Evolutionary conservation across 2,329 filamentous ascomycete species (phyloP).

Genomic region (Aspergillus fumigatiaffinis): DNA sequence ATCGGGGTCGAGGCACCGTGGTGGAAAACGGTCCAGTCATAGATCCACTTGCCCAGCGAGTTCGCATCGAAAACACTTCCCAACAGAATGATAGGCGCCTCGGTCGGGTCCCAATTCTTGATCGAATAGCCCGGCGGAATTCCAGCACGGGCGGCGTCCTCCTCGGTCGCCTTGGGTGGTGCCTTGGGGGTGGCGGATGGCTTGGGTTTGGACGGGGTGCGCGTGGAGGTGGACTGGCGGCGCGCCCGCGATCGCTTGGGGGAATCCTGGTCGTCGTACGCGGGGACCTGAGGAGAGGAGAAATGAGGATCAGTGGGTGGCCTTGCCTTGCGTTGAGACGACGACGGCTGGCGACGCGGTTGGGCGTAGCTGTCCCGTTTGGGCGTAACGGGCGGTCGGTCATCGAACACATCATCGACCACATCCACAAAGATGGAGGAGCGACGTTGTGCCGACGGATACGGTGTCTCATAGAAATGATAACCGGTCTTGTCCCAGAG

Average conservation of each 20-base stretch:
- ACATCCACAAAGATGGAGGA: constrained; percentile 53
- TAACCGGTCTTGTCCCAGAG: constrained; percentile 13
- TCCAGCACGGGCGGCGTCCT: constrained; percentile 59
- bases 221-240: constrained; percentile 52
- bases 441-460: constrained; percentile 44
- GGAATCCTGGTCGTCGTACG: constrained; percentile 52
- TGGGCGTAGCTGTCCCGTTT: constrained; percentile 20
- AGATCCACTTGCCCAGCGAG: constrained; percentile 98
- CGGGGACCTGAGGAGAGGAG: constrained; percentile 52
- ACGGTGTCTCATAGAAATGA: constrained; percentile 16
- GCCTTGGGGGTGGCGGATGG: constrained; percentile 32
- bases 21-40: constrained; percentile 96
- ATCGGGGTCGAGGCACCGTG: constrained; percentile 78
- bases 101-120: constrained; percentile 96
- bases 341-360: constrained; percentile 20
- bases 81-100: constrained; percentile 88
- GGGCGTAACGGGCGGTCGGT: constrained; percentile 22
- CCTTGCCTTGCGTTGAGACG: constrained; percentile 40
- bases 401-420: constrained; percentile 53
- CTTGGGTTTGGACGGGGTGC: constrained; percentile 43
- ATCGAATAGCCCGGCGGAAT: constrained; percentile 89
- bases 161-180: constrained; percentile 56
- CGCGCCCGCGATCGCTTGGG: constrained; percentile 49
- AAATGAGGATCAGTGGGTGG: constrained; percentile 49
- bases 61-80: constrained; percentile 97